Base-by-base conservation (phyloP, 1,284 basidiomycete species). In the Wolfiporia cocos region DNA sequence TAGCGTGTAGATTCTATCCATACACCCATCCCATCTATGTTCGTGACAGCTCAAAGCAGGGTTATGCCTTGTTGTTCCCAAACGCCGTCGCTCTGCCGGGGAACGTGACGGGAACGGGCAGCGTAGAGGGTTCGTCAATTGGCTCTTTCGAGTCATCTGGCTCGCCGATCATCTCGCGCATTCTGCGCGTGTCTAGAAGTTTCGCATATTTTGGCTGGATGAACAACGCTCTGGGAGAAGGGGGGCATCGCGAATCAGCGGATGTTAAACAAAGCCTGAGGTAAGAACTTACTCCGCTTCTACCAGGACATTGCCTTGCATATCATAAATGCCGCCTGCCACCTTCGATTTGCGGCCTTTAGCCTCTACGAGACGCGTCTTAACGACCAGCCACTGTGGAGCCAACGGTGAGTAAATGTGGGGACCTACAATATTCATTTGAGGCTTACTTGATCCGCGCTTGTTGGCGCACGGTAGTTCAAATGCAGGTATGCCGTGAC, bases 401-500 rank as follows among this genome's bases (percentile, higher is more conserved):
- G 39, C 44, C 29, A 53, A 32, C 34, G 53, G 22, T 10, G 41
- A 37, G 39, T 48, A 43, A 36, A 47, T 47, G 15, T 21, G 2
- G 5, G 31, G 33, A 5, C 31, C 21, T 19, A 9, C 26, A 14
- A 7, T 14, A 28, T 7, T 28, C 9, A 28, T 20, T 54, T 5
- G 64, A 3, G 5, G 18, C 66, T 45, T 59, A 85, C 84, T 74
- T 90, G 90, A 62, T 92, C 87, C 1, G 91, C 91, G 44, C 74
- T 77, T 1, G 87, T 89, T 0, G 91, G 91, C 0, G 87, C 83
- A 41, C 74, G 77, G 63, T 91, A 94, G 54, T 80, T 80, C 42
- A 93, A 64, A 14, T 73, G 72, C 34, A 93, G 66, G 39, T 76
- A 84, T 1, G 92, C 94, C 0, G 94, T 98, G 10, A 98, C 92